Evolutionary conservation across 1,139 yeast genomes (phyloP), one percentile per base, ranked within the genome.

Genomic region (Arxiozyma slooffiae): DNA sequence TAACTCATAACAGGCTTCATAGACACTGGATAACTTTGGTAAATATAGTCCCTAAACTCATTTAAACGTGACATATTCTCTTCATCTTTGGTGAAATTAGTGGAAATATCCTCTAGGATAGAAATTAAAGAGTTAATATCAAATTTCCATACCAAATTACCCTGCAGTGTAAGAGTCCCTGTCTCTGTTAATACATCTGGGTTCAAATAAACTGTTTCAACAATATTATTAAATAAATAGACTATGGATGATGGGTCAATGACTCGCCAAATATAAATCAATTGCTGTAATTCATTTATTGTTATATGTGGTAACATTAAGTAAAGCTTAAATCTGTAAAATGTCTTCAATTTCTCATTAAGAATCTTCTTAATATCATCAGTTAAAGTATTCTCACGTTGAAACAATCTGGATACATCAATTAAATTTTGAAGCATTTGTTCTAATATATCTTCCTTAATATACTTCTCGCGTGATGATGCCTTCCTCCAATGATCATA

Each of bases 341-440:
- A 60, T 42, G 59, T 62, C 40, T 55, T 55, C 43, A 65, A 45
- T 48, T 60, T 64, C 30, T 34, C 39, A 42, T 30, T 30, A 14
- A 42, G 36, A 16, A 20, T 42, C 14, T 34, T 17, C 17, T 30
- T 42, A 20, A 18, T 42, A 18, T 30, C 21, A 18, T 34, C 38
- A 1, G 16, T 42, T n/a, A 41, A 21, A 11, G 24, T 21, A 22
- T 26, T 41, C 18, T 30, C 30, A 16, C 41, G 46, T 42, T 42
- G 41, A 14, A 61, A 47, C 37, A 64, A 53, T 37, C 51, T 44
- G 18, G 60, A 36, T 1, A 64, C 58, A 46, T 61, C 66, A 30
- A 56, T 43, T 30, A 64, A 41, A 50, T 63, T 64, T 48, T 63
- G 60, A 38, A 64, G 49, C 62, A 64, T 62, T 49, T 62, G 68